A percentile compares a stretch with the other conserved stretches of the same genome.
Evolutionary conservation across 2,329 filamentous ascomycete species (phyloP).

Genomic region (Botrytis byssoidea): DNA sequence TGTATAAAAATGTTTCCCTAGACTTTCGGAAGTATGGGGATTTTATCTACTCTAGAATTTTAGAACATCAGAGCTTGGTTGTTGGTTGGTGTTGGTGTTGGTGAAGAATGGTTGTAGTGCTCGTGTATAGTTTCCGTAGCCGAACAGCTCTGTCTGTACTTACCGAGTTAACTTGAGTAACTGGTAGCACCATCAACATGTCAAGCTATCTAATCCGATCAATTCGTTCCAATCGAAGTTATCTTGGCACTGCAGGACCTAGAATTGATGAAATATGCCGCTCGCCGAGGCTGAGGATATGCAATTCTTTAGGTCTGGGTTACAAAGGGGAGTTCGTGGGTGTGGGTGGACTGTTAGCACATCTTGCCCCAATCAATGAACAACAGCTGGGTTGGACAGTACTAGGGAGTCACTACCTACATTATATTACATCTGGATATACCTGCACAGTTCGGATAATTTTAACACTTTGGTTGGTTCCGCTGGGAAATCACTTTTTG

Average conservation of each 20-base stretch:
- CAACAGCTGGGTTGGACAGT: background rate
- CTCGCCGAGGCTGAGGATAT: slow-evolving; percentile 15
- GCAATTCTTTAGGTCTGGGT: background rate
- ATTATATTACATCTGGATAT: background rate
- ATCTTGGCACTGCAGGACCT: slow-evolving; percentile 16
- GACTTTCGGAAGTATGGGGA: background rate
- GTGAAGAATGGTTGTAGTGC: background rate
- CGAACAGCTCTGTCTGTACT: background rate
- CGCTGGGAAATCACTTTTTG: background rate
- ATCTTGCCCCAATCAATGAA: background rate
- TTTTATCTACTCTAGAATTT: background rate
- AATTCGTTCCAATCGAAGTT: background rate
- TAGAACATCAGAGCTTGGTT: background rate
- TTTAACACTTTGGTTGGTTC: background rate
- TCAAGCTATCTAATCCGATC: slow-evolving; percentile 13
- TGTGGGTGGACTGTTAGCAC: background rate
- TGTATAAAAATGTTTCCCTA: background rate
- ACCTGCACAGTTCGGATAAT: background rate
- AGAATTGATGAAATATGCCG: slow-evolving; percentile 16
- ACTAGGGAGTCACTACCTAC: background rate
- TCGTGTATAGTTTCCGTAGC: background rate
- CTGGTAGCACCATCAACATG: background rate
- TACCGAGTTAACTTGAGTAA: background rate
- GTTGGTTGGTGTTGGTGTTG: background rate
- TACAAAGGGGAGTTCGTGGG: slow-evolving; percentile 8